These are phyloP conservation scores for Leccinum holopus DNA, from an alignment of 1,284 basidiomycete species.

Conservation along the genomic window DNA sequence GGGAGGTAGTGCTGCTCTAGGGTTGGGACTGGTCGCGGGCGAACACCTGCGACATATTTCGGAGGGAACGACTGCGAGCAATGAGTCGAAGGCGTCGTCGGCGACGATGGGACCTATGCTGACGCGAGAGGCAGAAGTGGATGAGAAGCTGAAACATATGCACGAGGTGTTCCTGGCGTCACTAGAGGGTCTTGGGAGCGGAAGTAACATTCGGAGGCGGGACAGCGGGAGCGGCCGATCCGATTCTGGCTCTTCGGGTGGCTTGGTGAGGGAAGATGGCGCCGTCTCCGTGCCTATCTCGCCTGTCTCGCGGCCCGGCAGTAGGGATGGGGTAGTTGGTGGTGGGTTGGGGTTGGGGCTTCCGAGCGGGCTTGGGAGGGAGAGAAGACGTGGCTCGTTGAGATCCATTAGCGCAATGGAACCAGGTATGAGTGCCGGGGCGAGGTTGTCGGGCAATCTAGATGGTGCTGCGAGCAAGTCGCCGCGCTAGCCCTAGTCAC, in stretches of 20 bases:
- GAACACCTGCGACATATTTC: slow-evolving; percentile 14
- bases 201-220: slow-evolving; percentile 13
- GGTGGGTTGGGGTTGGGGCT: slow-evolving; percentile 9
- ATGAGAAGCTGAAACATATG: slow-evolving; percentile 61
- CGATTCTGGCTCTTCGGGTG: slow-evolving; percentile 13
- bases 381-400: slow-evolving; percentile 16
- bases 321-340: slow-evolving; percentile 3
- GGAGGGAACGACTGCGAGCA: slow-evolving; percentile 17
- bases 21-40: slow-evolving; percentile 21
- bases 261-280: slow-evolving; percentile 14
- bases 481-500: slow-evolving; percentile 5
- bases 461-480: slow-evolving; percentile 18
- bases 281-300: slow-evolving; percentile 3
- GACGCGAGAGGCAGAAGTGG: slow-evolving; percentile 60
- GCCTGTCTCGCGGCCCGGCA: slow-evolving; percentile 13
- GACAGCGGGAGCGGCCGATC: slow-evolving; percentile 11
- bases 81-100: slow-evolving; percentile 22
- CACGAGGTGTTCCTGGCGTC: slow-evolving; percentile 62
- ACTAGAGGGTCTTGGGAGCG: slow-evolving; percentile 49
- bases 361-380: slow-evolving; percentile 20
- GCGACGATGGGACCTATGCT: slow-evolving; percentile 46
- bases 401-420: slow-evolving; percentile 24
- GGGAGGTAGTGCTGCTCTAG: slow-evolving; percentile 5
- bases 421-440: slow-evolving; percentile 6
- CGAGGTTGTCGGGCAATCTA: slow-evolving; percentile 13